Evolutionary conservation across 495 filamentous ascomycete genomes (phyloP).

Genomic region (Xylaria castorea): DNA sequence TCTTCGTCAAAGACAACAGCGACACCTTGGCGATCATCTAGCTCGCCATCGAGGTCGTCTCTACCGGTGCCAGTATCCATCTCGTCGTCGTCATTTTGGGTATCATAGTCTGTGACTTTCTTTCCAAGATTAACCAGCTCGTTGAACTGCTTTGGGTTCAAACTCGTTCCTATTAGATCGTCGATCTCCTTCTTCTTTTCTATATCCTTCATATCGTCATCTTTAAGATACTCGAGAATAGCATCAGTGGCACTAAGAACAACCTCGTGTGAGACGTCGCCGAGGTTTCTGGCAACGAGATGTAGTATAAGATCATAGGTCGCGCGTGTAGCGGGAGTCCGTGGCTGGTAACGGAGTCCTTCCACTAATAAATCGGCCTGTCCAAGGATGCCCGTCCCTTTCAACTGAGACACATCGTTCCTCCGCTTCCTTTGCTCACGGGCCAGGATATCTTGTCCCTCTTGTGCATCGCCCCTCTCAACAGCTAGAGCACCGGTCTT

Average conservation of each 20-base stretch:
- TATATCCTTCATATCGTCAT: conserved; percentile 94
- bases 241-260: conserved; percentile 96
- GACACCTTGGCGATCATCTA: conserved; percentile 94
- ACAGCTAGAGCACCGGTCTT: conserved; percentile 67
- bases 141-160: conserved; percentile 92
- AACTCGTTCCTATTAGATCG: conserved; percentile 81
- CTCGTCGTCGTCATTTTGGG: conserved; percentile 93
- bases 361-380: conserved; percentile 87
- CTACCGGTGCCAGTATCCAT: conserved; percentile 70
- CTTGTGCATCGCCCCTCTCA: conserved; percentile 78
- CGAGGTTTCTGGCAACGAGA: conserved; percentile 84
- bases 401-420: conserved; percentile 71
- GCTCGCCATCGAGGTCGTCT: conserved; percentile 67
- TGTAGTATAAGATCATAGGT: conserved; percentile 97
- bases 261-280: conserved; percentile 90
- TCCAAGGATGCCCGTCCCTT: conserved; percentile 82
- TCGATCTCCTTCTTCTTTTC: conserved; percentile 99
- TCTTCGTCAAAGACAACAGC: conserved; percentile 96
- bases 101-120: conserved; percentile 99
- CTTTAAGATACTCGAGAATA: conserved; percentile 87
- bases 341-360: conserved; percentile 81
- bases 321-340: conserved; percentile 89
- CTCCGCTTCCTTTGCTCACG: conserved; percentile 89
- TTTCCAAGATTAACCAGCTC: conserved; percentile 96
- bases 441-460: conserved; percentile 85